Base-by-base conservation (phyloP, 2,329 filamentous ascomycete species). In the Dryadomyces sulphureus region DNA sequence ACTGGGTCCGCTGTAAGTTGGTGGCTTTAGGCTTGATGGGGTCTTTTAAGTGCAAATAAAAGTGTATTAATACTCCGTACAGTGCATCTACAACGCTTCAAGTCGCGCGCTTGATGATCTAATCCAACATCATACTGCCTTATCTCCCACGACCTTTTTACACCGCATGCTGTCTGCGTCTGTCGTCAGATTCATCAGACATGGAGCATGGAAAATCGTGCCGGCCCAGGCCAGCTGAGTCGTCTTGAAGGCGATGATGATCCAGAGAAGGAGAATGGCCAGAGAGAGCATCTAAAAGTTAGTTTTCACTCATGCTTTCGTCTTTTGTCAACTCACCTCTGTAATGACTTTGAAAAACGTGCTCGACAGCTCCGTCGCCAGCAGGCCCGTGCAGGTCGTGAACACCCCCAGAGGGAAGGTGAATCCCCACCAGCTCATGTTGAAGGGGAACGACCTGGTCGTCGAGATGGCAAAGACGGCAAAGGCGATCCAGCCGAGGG, bases 141-240 rank as follows among this genome's bases (percentile, higher is more conserved):
- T 43, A 24, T 53, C 48, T 6, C 46, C 46, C 22, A 27, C 46
- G 1, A 40, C 47, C 19, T 46, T 40, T 16, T n/a, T n/a, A n/a
- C n/a, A n/a, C n/a, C n/a, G n/a, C n/a, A n/a, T n/a, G n/a, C n/a
- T n/a, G n/a, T 40, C 32, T 8, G 48, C 35, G 44, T 53, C 54
- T 24, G 51, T 41, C 7, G 49, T 49, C 39, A 56, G 43, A 40
- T 55, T 52, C 8, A 63, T 62, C 38, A 69, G 52, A 45, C 67
- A 69, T 2, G 67, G 66, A 0, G 66, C 67, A 45, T 64, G 59
- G 52, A 69, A 67, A 51, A 70, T 64, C 34, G 68, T 62, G 14
- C 66, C 65, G 0, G 59, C 62, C 2, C 60, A 46, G 8, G 55
- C 65, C 43, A 63, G 52, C n/a, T 57, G 59, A 4, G 62, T 19